Base-by-base conservation (phyloP, 2,329 filamentous ascomycete genomes). In the Taxawa tesnikishii region DNA sequence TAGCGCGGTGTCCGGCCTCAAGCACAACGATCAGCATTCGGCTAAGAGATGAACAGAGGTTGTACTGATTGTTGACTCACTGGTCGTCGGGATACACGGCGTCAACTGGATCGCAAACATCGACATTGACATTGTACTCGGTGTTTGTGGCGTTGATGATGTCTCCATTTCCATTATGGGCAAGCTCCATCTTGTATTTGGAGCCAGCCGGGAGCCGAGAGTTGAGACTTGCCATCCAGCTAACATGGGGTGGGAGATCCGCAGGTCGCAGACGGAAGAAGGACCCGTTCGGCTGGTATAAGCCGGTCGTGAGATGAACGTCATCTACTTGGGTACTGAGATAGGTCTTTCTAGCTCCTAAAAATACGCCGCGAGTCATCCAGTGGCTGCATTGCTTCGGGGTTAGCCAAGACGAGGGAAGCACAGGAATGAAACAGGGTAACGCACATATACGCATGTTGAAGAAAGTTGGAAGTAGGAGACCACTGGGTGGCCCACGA, bases 391-490 rank as follows among this genome's bases (percentile, higher is more conserved):
- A 39, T n/a, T n/a, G n/a, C n/a, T n/a, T n/a, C n/a, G n/a, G n/a
- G n/a, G n/a, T n/a, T n/a, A n/a, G n/a, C n/a, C 36, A 51, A 24
- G 21, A 24, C n/a, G n/a, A 24, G 8, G 28, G 68, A 6, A 75
- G 49, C 23, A 72, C 72, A 39, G 69, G 62, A 4, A 72, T 75
- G 18, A 73, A 47, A 71, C 71, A 77, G 42, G 65, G 65, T n/a
- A n/a, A n/a, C n/a, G n/a, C n/a, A n/a, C 37, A 77, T 75, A 63
- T 68, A 75, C 7, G 71, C 60, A 50, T 77, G 73, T 50, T 75
- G 71, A 30, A 75, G 49, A 43, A 64, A 72, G 49, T 63, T 73
- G 43, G 67, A 71, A 3, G 70, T 65, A 9, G 62, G 56, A 32
- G 63, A 62, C 67, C 65, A 70, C 26, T 57, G 54, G 5, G 64